Evolutionary conservation across 2,329 filamentous ascomycete genomes (phyloP).

Genomic region (Parastagonospora avenae): DNA sequence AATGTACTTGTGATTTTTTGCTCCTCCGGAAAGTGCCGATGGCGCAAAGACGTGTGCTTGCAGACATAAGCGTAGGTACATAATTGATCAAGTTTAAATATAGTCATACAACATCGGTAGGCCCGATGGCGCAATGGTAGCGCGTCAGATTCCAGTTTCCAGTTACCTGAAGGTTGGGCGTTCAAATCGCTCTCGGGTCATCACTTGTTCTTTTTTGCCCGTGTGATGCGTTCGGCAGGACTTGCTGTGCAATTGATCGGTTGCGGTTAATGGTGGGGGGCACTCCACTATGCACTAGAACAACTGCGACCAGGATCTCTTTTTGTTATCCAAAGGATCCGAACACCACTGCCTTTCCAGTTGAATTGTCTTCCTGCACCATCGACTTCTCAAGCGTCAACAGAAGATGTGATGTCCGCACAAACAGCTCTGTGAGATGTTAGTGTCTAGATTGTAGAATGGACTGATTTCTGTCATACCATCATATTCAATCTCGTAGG

Average conservation of each 20-base stretch:
- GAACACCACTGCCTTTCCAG: slow-evolving; percentile 72
- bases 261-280: neutral
- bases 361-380: slow-evolving; percentile 62
- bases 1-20: neutral
- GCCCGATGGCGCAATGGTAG: slow-evolving; percentile 37
- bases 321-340: slow-evolving; percentile 51
- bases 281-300: neutral
- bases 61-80: neutral
- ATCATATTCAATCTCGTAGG: slow-evolving; percentile 73
- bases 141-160: slow-evolving; percentile 37
- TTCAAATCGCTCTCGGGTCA: slow-evolving; percentile 37
- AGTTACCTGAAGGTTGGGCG: slow-evolving; percentile 34
- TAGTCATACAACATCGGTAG: slow-evolving; percentile 1
- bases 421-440: slow-evolving; percentile 31
- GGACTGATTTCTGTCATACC: slow-evolving; percentile 56
- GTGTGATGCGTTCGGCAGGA: neutral
- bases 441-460: neutral
- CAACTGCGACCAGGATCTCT: slow-evolving; percentile 2
- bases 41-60: neutral
- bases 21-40: neutral
- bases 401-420: slow-evolving; percentile 39
- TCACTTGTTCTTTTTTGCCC: slow-evolving; percentile 7
- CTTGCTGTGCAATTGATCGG: slow-evolving; percentile 3
- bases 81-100: no score
- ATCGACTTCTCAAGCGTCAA: slow-evolving; percentile 67